Conservation (phyloP, 768 basidiomycete genomes). For the Pisolithus microcarpus region DNA sequence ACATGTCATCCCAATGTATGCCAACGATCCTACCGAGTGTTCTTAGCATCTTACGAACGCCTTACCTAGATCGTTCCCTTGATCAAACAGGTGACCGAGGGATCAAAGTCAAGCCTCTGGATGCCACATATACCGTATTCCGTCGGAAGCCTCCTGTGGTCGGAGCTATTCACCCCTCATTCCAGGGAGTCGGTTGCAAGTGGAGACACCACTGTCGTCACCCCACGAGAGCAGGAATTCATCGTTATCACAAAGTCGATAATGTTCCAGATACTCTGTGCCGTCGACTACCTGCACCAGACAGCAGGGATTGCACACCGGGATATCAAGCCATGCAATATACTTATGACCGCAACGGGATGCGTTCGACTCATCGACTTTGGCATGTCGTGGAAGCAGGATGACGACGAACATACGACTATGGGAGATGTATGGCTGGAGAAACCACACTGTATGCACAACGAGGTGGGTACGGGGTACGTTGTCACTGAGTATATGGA, state of each 20-base stretch:
- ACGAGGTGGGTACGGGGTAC: no score
- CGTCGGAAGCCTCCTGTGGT: conserved; percentile 39
- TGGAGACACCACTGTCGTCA: conserved; percentile 1
- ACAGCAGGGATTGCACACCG: conserved; percentile 62
- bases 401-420: no score
- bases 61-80: conserved; percentile 46
- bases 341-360: conserved; percentile 58
- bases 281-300: conserved; percentile 63
- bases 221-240: conserved; percentile 32
- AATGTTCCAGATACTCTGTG: conserved; percentile 58
- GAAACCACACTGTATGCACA: no score
- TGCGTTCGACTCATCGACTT: conserved; percentile 78
- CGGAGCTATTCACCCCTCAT: conserved; percentile 22
- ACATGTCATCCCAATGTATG: conserved; percentile 51
- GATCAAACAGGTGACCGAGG: conserved; percentile 36
- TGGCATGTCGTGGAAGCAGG: conserved; percentile 51
- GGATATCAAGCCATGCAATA: conserved; percentile 81
- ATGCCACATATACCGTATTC: conserved; percentile 61
- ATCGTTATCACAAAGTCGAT: conserved; percentile 49
- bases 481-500: no score
- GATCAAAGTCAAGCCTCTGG: conserved; percentile 46
- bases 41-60: not conserved
- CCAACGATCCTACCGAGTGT: not conserved
- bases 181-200: conserved; percentile 14
- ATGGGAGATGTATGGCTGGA: no score